These are phyloP conservation scores for Colletotrichum gloeosporioides DNA, from an alignment of 2,329 filamentous ascomycete genomes.

Conservation along the genomic window DNA sequence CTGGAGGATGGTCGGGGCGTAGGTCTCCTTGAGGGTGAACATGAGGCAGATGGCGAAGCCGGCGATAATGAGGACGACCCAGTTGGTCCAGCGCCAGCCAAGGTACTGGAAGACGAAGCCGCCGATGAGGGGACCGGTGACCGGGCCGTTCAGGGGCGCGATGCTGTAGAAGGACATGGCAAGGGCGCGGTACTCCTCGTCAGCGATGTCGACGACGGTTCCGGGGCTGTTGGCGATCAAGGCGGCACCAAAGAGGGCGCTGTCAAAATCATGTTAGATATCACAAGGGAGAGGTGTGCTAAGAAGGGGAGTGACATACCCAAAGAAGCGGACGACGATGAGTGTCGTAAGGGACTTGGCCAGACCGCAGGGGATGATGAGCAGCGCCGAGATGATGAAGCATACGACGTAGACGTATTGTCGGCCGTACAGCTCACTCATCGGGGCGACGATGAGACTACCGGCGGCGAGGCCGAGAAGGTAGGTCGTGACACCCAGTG, in stretches of 20 bases:
- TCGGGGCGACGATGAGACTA: slow-evolving; percentile 74
- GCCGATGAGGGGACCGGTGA: slow-evolving; percentile 69
- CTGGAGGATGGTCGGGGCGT: slow-evolving; percentile 73
- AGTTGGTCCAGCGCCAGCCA: slow-evolving; percentile 89
- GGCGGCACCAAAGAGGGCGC: slow-evolving; percentile 71
- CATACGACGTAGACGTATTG: slow-evolving; percentile 73
- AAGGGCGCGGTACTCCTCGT: slow-evolving; percentile 80
- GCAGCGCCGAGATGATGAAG: slow-evolving; percentile 66
- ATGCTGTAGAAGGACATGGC: slow-evolving; percentile 85
- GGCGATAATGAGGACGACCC: slow-evolving; percentile 77
- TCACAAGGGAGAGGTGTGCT: background rate
- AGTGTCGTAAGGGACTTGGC: slow-evolving; percentile 71
- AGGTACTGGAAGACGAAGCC: slow-evolving; percentile 80
- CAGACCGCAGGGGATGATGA: slow-evolving; percentile 75
- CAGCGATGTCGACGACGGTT: slow-evolving; percentile 82
- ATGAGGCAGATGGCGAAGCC: slow-evolving; percentile 67
- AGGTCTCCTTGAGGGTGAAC: slow-evolving; percentile 73
- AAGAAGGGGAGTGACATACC: slow-evolving; percentile 45
- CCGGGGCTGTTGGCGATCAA: slow-evolving; percentile 87
- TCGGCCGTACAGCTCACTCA: slow-evolving; percentile 74
- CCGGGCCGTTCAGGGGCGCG: slow-evolving; percentile 81
- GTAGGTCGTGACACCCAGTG: slow-evolving; percentile 80
- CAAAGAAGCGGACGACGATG: slow-evolving; percentile 77
- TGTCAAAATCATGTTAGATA: background rate
- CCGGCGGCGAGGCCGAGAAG: slow-evolving; percentile 76